Base-by-base conservation (phyloP, 257 asterid genomes). In the Euphrasia confusa region DNA sequence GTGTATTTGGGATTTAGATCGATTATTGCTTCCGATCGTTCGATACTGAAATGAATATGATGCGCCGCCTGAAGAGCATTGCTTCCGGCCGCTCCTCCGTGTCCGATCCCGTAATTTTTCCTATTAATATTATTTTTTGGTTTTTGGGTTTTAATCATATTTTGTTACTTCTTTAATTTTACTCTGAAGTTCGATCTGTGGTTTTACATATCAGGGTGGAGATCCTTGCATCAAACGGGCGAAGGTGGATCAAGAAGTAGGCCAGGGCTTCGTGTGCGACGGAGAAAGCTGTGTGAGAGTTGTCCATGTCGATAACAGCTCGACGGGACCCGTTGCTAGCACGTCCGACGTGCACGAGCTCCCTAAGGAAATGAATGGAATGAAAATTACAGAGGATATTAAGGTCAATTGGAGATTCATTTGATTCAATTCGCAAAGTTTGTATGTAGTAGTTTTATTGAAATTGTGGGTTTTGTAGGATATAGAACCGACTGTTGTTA, bases 41-140 rank as follows among this genome's bases (percentile, higher is more conserved):
- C 44, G 52, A 21, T 26, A 13, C 68, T 11, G 71, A 74, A 14
- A 92, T 88, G 97, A 86, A 88, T 80, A 79, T 88, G 83, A 88
- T 92, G 98, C 97, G 96, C 49, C 80, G 96, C 76, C 84, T 92
- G 63, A 92, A 92, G 87, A 92, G 95, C 95, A 84, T 92, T 84
- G 89, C 98, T 75, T 89, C 95, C 2, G 97, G 95, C 37, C 93
- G 97, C 47, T 74, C 97, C 58, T 88, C 98, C 68, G 79, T 91
- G 62, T 86, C 98, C 74, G 96, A 88, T 86, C 94, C 95, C 78
- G 98, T 92, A 89, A 75, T 57, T 70, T 21, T 21, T 1, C 24
- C 24, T 21, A 21, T 21, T 21, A 21, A 21, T 21, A 21, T 21
- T 21, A 21, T 21, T 21, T 0, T 21, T 21, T 21, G 24, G 24